These are phyloP conservation scores for Aureobasidium sp. DNA, from an alignment of 2,329 filamentous ascomycete species.

Conservation along the genomic window DNA sequence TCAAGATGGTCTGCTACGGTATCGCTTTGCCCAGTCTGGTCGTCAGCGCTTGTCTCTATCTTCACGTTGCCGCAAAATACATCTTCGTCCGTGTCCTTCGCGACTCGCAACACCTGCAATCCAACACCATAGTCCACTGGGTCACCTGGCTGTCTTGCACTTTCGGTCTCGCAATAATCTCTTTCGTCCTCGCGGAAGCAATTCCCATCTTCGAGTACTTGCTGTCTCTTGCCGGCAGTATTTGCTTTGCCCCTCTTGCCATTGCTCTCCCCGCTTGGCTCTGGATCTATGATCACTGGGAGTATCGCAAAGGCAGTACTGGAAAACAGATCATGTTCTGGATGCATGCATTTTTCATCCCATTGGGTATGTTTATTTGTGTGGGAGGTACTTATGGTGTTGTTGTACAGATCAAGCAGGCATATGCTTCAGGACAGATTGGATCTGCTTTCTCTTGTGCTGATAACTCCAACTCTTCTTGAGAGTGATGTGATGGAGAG, in stretches of 20 bases:
- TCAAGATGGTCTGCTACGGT: slow-evolving; percentile 56
- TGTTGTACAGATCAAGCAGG: slow-evolving; percentile 42
- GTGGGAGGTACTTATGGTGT: slow-evolving; percentile 43
- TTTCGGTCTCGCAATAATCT: slow-evolving; percentile 31
- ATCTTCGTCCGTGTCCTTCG: slow-evolving; percentile 48
- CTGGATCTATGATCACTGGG: slow-evolving; percentile 42
- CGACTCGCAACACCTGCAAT: slow-evolving; percentile 42
- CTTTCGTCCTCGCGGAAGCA: slow-evolving; percentile 44
- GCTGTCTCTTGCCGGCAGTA: slow-evolving; percentile 38
- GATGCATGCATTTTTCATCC: slow-evolving; percentile 34
- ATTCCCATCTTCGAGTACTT: slow-evolving; percentile 49
- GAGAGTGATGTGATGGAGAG: neutral
- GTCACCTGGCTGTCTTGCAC: slow-evolving; percentile 42
- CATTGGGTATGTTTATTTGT: slow-evolving; percentile 39
- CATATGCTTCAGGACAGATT: slow-evolving; percentile 41
- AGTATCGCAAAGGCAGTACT: slow-evolving; percentile 30
- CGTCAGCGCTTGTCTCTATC: slow-evolving; percentile 39
- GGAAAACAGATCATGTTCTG: slow-evolving; percentile 30
- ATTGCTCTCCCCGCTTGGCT: slow-evolving; percentile 41
- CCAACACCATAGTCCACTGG: slow-evolving; percentile 45
- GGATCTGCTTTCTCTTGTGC: slow-evolving; percentile 41
- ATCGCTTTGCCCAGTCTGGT: slow-evolving; percentile 48
- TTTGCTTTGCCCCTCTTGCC: slow-evolving; percentile 45
- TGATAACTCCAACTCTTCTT: slow-evolving; percentile 31
- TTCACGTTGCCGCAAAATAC: slow-evolving; percentile 46